Percentiles rank a stretch among this genome's conserved stretches.
phyloP scores from a whole-genome alignment of 2,329 filamentous ascomycete genomes.

The Fragosphaeria purpurea region DNA sequence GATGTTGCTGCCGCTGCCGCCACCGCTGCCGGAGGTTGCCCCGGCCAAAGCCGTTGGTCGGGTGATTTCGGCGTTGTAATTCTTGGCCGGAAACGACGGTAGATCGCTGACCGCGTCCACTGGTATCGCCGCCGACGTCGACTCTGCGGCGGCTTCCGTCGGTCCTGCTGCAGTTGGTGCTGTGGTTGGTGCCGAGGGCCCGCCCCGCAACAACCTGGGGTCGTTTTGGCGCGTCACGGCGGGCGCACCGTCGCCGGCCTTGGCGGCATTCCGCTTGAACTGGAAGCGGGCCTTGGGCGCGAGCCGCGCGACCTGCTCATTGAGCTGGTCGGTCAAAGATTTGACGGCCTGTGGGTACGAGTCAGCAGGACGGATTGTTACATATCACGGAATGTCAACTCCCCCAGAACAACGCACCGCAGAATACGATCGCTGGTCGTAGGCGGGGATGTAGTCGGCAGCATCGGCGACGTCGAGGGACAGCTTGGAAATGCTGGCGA shows the following conservation, averaged over 20 bases:
- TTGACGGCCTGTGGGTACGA: slow-evolving; percentile 55
- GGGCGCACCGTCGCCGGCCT: slow-evolving; percentile 11
- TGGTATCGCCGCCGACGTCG: slow-evolving; percentile 7
- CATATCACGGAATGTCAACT: no score
- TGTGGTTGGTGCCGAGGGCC: neutral
- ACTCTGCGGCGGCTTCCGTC: neutral
- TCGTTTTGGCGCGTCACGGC: slow-evolving; percentile 30
- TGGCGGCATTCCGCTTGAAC: slow-evolving; percentile 45
- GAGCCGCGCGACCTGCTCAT: slow-evolving; percentile 55
- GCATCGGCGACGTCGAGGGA: slow-evolving; percentile 81
- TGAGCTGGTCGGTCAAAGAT: slow-evolving; percentile 66
- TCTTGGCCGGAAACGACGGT: slow-evolving; percentile 26
- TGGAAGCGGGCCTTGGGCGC: slow-evolving; percentile 72
- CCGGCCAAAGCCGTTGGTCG: no score
- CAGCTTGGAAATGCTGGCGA: slow-evolving; percentile 68
- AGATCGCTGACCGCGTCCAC: slow-evolving; percentile 29
- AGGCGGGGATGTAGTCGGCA: slow-evolving; percentile 70
- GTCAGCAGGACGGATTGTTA: neutral
- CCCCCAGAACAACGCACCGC: slow-evolving; percentile 41
- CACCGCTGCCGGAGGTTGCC: slow-evolving; percentile 1
- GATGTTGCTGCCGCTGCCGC: slow-evolving; percentile 28
- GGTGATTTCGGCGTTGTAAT: slow-evolving; percentile 51
- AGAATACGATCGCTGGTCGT: slow-evolving; percentile 80
- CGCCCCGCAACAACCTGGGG: slow-evolving; percentile 25
- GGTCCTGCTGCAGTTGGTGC: neutral